A percentile compares a stretch with the other conserved stretches of the same genome.
Evolutionary conservation across 768 basidiomycete genomes (phyloP).

Genomic region (Tephrocybe sp.): DNA sequence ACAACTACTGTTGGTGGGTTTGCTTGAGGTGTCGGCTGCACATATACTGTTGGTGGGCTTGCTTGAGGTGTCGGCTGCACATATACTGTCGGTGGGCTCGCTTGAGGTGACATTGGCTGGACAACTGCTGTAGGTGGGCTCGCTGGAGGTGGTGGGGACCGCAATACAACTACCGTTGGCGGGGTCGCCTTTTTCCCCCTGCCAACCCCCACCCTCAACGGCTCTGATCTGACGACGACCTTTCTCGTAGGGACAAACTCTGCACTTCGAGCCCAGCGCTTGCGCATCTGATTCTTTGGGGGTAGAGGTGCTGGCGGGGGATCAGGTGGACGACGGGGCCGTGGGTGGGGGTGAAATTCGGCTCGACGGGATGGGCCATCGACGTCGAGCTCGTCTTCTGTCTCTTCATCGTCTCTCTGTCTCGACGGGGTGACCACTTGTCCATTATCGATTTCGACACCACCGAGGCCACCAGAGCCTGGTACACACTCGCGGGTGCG

Average conservation of each 20-base stretch:
- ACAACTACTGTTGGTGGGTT: no score
- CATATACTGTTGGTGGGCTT: no score
- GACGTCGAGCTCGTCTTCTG: conserved; percentile 6
- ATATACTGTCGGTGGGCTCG: no score
- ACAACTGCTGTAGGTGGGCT: no score
- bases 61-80: no score
- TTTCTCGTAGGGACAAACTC: conserved; percentile 20
- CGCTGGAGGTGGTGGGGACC: no score
- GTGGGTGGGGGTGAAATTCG: no score
- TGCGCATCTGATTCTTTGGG: conserved; percentile 54
- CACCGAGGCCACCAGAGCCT: conserved; percentile 58
- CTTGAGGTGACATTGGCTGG: no score
- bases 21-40: no score
- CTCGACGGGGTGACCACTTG: conserved; percentile 2
- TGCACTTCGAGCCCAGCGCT: conserved; percentile 37
- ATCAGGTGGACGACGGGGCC: conserved; percentile 7
- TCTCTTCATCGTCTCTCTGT: conserved; percentile 6
- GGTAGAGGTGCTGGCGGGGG: conserved; percentile 28
- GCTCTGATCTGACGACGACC: not conserved
- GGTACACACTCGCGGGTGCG: conserved; percentile 55
- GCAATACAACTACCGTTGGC: no score
- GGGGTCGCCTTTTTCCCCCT: not conserved
- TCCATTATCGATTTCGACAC: conserved; percentile 65
- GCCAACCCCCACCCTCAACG: conserved; percentile 16
- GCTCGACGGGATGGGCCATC: no score